A percentile compares a stretch with the other conserved stretches of the same genome.
These are phyloP conservation scores for Talaromyces thailandensis DNA, from an alignment of 495 filamentous ascomycete genomes.

Conservation along the genomic window DNA sequence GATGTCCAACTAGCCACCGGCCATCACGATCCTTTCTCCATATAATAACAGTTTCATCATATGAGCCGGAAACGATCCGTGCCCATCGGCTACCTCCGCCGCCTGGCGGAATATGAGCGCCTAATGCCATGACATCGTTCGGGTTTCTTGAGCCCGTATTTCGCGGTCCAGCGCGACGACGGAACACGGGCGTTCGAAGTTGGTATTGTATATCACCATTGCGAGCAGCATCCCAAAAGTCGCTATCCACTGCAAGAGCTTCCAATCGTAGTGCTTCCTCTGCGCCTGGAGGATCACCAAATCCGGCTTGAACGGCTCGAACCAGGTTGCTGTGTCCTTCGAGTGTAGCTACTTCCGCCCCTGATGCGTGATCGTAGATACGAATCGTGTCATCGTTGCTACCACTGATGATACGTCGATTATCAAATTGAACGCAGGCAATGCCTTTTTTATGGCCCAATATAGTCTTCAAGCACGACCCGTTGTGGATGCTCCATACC, in stretches of 20 bases:
- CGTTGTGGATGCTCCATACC: slow-evolving; percentile 82
- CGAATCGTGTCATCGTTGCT: slow-evolving; percentile 93
- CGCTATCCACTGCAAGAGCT: slow-evolving; percentile 61
- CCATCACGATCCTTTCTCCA: slow-evolving; percentile 82
- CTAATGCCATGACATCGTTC: slow-evolving; percentile 65
- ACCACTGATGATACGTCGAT: slow-evolving; percentile 90
- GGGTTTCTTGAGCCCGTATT: slow-evolving; percentile 72
- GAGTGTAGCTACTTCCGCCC: slow-evolving; percentile 80
- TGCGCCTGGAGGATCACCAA: slow-evolving; percentile 78
- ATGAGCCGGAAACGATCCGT: slow-evolving; percentile 88
- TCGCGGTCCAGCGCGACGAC: slow-evolving; percentile 41
- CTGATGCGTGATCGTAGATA: slow-evolving; percentile 79
- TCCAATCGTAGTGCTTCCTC: slow-evolving; percentile 61
- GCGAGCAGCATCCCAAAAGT: slow-evolving; percentile 61
- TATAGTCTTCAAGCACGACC: slow-evolving; percentile 64
- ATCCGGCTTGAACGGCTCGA: slow-evolving; percentile 87
- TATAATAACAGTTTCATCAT: slow-evolving; percentile 90
- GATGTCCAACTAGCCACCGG: slow-evolving; percentile 64
- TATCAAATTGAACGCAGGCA: slow-evolving; percentile 94
- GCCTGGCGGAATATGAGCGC: slow-evolving; percentile 78
- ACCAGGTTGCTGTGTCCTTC: slow-evolving; percentile 75
- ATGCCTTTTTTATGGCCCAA: slow-evolving; percentile 91
- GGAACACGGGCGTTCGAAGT: slow-evolving; percentile 23
- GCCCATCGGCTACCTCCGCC: slow-evolving; percentile 80
- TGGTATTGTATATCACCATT: slow-evolving; percentile 43